Evolutionary conservation across 2,329 filamentous ascomycete species (phyloP).

Genomic region (Trichoderma koningii): DNA sequence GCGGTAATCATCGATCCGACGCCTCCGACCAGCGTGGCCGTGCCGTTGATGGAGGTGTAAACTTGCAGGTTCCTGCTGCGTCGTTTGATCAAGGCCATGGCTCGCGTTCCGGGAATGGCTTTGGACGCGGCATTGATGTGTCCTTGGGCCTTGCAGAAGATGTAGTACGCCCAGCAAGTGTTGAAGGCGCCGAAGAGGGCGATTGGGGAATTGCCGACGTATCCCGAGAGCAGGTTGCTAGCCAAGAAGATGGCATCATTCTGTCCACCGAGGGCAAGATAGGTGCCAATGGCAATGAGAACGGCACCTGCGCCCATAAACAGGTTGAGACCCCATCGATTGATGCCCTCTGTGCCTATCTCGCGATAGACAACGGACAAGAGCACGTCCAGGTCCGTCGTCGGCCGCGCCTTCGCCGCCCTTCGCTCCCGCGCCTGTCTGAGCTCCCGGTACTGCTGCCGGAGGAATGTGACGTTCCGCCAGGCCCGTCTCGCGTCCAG

Average conservation of each 20-base stretch:
- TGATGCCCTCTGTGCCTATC: slow-evolving; percentile 52
- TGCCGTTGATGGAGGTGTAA: slow-evolving; percentile 49
- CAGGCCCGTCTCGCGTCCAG: slow-evolving; percentile 48
- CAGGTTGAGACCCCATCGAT: slow-evolving; percentile 54
- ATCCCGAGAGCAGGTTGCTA: slow-evolving; percentile 58
- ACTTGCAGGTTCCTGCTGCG: slow-evolving; percentile 47
- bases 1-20: slow-evolving; percentile 54
- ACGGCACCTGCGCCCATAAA: slow-evolving; percentile 53
- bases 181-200: slow-evolving; percentile 54
- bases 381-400: slow-evolving; percentile 40
- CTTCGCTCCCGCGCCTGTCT: slow-evolving; percentile 30
- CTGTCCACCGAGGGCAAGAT: slow-evolving; percentile 55
- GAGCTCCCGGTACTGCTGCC: slow-evolving; percentile 44
- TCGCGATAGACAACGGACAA: slow-evolving; percentile 52
- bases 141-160: slow-evolving; percentile 45
- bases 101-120: slow-evolving; percentile 33
- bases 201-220: slow-evolving; percentile 55
- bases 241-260: slow-evolving; percentile 46
- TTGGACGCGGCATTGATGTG: slow-evolving; percentile 39
- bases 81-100: slow-evolving; percentile 38
- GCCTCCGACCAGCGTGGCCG: slow-evolving; percentile 50
- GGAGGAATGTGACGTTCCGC: slow-evolving; percentile 50
- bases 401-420: slow-evolving; percentile 16
- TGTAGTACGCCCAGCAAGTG: slow-evolving; percentile 49
- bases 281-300: slow-evolving; percentile 53